Evolutionary conservation across 1,284 basidiomycete genomes (phyloP).

Genomic region (Puccinia brachypodii): DNA sequence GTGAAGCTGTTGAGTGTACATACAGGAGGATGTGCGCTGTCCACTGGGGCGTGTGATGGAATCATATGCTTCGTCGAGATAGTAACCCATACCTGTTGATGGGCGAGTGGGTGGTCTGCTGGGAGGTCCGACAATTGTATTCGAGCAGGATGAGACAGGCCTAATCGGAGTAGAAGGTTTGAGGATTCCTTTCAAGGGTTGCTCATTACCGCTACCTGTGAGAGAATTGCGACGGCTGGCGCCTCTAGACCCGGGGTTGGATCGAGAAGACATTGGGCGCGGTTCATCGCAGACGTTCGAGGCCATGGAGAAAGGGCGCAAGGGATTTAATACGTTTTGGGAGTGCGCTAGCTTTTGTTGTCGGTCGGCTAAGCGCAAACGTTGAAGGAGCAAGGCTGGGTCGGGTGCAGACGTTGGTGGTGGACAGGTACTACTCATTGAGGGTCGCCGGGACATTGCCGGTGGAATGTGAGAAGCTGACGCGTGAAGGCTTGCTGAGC

Average conservation of each 20-base stretch:
- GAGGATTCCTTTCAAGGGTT: conserved; percentile 20
- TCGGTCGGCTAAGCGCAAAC: conserved; percentile 22
- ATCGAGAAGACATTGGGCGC: background rate
- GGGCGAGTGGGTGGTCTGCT: background rate
- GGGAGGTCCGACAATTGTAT: conserved; percentile 17
- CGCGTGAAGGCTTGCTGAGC: conserved; percentile 19
- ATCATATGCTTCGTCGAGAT: conserved; percentile 25
- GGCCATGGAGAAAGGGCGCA: conserved; percentile 21
- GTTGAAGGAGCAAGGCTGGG: conserved; percentile 16
- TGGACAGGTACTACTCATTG: background rate
- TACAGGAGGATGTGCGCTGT: conserved; percentile 1
- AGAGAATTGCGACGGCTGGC: conserved; percentile 23
- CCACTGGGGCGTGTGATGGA: conserved; percentile 14
- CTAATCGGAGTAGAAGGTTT: conserved; percentile 17
- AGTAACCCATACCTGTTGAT: conserved; percentile 31
- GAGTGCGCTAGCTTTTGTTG: conserved; percentile 21
- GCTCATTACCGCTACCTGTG: background rate
- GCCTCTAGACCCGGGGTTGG: conserved; percentile 17
- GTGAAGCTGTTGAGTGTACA: conserved; percentile 13
- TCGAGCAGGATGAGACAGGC: conserved; percentile 12
- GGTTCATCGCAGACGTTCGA: conserved; percentile 18
- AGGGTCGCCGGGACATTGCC: conserved; percentile 13
- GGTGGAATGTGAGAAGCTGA: background rate
- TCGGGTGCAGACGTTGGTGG: conserved; percentile 10
- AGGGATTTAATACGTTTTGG: background rate